A percentile compares a stretch with the other conserved stretches of the same genome.
Evolutionary conservation across 2,329 filamentous ascomycete species (phyloP).

Genomic region (Fusarium pseudonygamai): DNA sequence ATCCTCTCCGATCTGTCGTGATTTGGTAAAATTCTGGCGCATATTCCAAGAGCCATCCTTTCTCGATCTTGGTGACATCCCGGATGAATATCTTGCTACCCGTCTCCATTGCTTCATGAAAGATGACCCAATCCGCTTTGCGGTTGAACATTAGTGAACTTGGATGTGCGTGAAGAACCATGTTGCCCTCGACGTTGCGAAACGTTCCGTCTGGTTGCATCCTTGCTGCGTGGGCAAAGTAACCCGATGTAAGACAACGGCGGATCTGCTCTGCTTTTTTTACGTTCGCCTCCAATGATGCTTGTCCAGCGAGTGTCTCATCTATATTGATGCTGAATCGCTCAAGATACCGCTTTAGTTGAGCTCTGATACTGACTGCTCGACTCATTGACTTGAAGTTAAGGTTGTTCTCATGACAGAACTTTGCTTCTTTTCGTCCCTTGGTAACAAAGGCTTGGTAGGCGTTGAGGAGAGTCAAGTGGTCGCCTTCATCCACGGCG

Average conservation of each 20-base stretch:
- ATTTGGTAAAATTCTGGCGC: conserved; percentile 83
- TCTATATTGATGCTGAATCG: conserved; percentile 79
- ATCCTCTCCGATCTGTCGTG: conserved; percentile 46
- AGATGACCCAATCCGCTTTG: conserved; percentile 96
- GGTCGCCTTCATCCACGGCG: conserved; percentile 92
- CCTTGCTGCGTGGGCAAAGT: conserved; percentile 90
- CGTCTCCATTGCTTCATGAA: conserved; percentile 92
- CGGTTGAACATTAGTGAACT: conserved; percentile 95
- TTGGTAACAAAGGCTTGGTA: conserved; percentile 88
- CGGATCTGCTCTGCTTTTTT: conserved; percentile 76
- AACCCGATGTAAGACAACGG: conserved; percentile 86
- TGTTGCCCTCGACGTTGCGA: conserved; percentile 81
- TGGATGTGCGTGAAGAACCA: conserved; percentile 85
- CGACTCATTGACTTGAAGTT: conserved; percentile 87
- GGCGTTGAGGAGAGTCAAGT: conserved; percentile 91
- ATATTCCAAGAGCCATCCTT: conserved; percentile 90
- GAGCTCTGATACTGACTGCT: conserved; percentile 85
- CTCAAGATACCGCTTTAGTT: conserved; percentile 88
- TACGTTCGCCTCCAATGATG: conserved; percentile 43
- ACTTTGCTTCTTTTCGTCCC: conserved; percentile 83
- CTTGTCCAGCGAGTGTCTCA: conserved; percentile 63
- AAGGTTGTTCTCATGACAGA: conserved; percentile 86
- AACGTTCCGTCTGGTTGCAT: conserved; percentile 96
- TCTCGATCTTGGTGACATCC: conserved; percentile 93
- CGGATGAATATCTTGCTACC: conserved; percentile 88